Conservation (phyloP, 139 green algal species). For the Chlamydomonas sp. region DNA sequence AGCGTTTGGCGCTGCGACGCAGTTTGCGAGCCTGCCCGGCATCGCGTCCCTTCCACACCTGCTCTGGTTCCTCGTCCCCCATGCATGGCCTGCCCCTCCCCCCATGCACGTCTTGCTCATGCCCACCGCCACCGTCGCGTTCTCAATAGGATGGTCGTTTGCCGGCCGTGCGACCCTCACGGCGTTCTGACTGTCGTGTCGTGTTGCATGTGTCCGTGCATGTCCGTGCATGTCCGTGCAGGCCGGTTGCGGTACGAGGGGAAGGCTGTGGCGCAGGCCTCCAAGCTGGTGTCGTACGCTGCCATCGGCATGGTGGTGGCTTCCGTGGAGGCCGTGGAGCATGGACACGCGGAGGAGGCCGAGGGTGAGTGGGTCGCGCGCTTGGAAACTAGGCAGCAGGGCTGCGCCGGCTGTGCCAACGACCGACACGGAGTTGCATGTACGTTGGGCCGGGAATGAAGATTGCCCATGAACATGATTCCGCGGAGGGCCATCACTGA, state of each 20-base stretch:
- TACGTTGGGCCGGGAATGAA: no score
- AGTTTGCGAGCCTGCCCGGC: neutral
- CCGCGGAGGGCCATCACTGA: no score
- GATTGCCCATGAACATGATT: no score
- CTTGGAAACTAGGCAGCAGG: neutral
- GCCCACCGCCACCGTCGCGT: no score
- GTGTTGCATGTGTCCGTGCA: neutral
- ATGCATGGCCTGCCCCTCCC: no score
- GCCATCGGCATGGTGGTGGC: slow-evolving; percentile 32
- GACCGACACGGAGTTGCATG: neutral
- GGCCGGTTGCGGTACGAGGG: slow-evolving; percentile 33
- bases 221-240: neutral
- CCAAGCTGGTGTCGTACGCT: slow-evolving; percentile 22
- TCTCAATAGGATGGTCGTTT: no score
- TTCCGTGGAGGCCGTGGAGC: slow-evolving; percentile 18
- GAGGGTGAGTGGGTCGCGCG: neutral
- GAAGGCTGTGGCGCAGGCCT: neutral
- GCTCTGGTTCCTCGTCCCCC: neutral
- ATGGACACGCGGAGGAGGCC: slow-evolving; percentile 1
- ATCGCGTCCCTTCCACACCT: neutral
- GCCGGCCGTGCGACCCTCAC: no score
- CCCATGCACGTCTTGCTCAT: no score
- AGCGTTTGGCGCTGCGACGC: no score
- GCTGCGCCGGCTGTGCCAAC: neutral
- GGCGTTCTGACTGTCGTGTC: neutral